Evolutionary conservation across 345 rosid species (phyloP).

Genomic region (Sisymbrium altissimum): DNA sequence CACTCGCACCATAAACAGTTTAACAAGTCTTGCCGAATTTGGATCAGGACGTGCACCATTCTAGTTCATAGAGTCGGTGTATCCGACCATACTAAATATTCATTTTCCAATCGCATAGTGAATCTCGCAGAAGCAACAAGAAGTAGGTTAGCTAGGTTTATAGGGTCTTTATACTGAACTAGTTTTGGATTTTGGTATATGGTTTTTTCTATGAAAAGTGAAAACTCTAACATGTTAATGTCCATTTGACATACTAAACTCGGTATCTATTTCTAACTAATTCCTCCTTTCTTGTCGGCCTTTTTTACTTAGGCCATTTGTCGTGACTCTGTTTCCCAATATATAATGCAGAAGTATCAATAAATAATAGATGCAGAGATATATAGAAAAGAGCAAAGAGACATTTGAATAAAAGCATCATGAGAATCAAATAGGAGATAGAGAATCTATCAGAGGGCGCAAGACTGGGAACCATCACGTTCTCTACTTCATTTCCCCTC

Average conservation of each 20-base stretch:
- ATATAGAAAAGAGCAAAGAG: conserved; percentile 26
- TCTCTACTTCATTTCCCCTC: conserved; percentile 18
- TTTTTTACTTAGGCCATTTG: conserved; percentile 27
- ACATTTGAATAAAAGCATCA: conserved; percentile 19
- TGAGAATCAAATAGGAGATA: conserved; percentile 13
- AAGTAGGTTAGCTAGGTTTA: background rate
- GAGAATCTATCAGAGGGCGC: conserved; percentile 36
- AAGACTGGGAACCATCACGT: conserved; percentile 31
- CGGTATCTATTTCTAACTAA: conserved; percentile 18
- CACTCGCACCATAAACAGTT: background rate
- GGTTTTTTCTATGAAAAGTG: background rate
- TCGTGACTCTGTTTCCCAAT: conserved; percentile 17
- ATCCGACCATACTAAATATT: background rate
- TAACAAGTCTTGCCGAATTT: conserved; percentile 9
- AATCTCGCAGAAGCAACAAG: background rate
- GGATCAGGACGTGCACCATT: conserved; percentile 22
- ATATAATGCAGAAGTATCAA: background rate
- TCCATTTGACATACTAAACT: conserved; percentile 5
- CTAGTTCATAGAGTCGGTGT: background rate
- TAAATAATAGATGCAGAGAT: background rate
- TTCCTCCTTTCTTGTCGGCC: conserved; percentile 27
- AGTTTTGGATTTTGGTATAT: background rate
- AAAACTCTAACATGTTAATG: conserved; percentile 19
- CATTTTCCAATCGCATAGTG: background rate
- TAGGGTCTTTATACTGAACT: background rate